phyloP scores from a whole-genome alignment of 305 asterid genomes.

The Solanum aculeatissimum region DNA sequence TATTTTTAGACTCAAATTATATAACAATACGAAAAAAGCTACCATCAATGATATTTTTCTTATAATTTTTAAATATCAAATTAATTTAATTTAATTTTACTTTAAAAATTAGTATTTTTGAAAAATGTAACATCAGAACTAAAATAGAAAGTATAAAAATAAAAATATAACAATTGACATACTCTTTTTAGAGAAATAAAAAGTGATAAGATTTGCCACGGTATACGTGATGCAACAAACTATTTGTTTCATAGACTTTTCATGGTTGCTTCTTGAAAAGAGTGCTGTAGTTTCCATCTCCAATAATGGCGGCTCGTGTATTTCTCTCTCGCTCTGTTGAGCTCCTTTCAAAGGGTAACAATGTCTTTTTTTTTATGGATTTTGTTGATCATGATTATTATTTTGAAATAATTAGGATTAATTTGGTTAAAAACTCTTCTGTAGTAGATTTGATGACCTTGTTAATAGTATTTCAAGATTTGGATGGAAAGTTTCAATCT shows the following conservation, averaged over 20 bases:
- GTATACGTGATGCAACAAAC: background rate
- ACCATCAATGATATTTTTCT: no score
- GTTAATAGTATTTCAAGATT: background rate
- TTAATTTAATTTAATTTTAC: no score
- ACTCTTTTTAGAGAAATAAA: background rate
- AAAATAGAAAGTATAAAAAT: no score
- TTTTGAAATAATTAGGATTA: background rate
- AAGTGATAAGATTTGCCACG: background rate
- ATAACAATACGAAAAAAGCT: no score
- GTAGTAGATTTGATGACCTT: background rate
- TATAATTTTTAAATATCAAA: no score
- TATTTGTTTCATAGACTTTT: background rate
- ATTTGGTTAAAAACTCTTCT: background rate
- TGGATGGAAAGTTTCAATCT: background rate
- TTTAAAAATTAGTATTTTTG: no score
- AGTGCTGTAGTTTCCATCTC: background rate
- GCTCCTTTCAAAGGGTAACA: constrained; percentile 32
- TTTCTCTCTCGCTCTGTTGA: constrained; percentile 39
- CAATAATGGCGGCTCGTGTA: constrained; percentile 48
- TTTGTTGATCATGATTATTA: background rate
- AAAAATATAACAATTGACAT: no score
- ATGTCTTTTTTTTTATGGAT: background rate
- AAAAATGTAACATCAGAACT: no score
- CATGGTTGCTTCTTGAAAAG: background rate
- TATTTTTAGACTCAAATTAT: no score